Conservation (phyloP, 352 stramenopile species). For the Pythium phragmitis region DNA sequence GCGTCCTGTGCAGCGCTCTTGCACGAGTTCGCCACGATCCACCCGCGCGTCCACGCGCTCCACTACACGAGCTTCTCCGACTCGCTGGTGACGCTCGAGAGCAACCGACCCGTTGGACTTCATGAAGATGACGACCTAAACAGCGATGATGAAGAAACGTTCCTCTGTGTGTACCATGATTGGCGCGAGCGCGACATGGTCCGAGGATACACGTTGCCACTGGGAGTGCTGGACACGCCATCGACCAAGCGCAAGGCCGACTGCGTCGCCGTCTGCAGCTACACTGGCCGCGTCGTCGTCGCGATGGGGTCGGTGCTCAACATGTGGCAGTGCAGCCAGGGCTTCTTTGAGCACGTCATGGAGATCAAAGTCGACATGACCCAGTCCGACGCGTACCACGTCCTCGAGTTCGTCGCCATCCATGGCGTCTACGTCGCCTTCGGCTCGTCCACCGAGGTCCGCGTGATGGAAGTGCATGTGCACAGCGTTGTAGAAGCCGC, state of each 20-base stretch:
- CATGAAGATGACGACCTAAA: slow-evolving; percentile 5
- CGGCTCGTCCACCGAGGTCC: slow-evolving; percentile 72
- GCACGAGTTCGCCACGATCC: slow-evolving; percentile 82
- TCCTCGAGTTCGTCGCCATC: slow-evolving; percentile 79
- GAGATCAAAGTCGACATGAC: slow-evolving; percentile 82
- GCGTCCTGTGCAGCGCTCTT: slow-evolving; percentile 71
- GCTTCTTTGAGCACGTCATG: slow-evolving; percentile 90
- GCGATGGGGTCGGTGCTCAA: slow-evolving; percentile 77
- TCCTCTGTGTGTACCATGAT: slow-evolving; percentile 87
- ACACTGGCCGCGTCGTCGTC: slow-evolving; percentile 75
- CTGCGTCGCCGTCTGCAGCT: slow-evolving; percentile 80
- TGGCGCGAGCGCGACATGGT: slow-evolving; percentile 81
- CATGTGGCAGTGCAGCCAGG: slow-evolving; percentile 82
- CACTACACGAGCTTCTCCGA: slow-evolving; percentile 88
- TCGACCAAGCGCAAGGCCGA: slow-evolving; percentile 56
- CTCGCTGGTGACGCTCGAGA: slow-evolving; percentile 84
- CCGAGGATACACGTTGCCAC: slow-evolving; percentile 78
- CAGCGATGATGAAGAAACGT: slow-evolving; percentile 64
- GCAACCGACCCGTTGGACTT: slow-evolving; percentile 26
- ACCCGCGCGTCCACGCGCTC: slow-evolving; percentile 62
- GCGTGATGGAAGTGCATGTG: slow-evolving; percentile 83
- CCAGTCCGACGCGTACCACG: slow-evolving; percentile 63
- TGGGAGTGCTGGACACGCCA: slow-evolving; percentile 64
- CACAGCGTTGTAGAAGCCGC: slow-evolving; percentile 39
- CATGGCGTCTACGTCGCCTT: slow-evolving; percentile 77